Evolutionary conservation across 345 rosid species (phyloP), one percentile per base, ranked within the genome.

Genomic region (Salix exigua): DNA sequence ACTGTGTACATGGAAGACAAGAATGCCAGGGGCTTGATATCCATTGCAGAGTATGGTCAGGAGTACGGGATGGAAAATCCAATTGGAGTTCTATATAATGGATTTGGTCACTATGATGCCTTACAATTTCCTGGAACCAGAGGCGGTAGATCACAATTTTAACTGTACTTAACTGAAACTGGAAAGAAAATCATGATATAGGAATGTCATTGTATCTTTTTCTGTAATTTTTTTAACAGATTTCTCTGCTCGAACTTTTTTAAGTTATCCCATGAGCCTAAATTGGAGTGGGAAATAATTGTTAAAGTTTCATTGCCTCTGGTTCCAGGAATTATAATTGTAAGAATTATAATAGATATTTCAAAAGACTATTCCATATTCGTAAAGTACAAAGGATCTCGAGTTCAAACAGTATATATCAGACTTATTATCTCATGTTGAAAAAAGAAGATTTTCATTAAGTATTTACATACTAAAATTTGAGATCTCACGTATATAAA

Each of bases 71-170:
- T 82, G 72, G 94, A 91, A 48, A 88, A 92, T 75, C 97, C 99
- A 0, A 87, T 96, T 50, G 81, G 87, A 76, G 90, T 93, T 67
- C 80, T 96, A 6, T 96, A 96, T 79, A 89, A 96, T 80, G 99
- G 99, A 75, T 93, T 72, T 76, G 95, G 99, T 68, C 99, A 93
- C 79, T 96, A 96, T 42, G 99, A 96, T 46, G 89, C 99, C 0
- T 77, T 96, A 48, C 90, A 85, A 79, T 83, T 89, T 51, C 91
- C 83, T 4, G 88, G 82, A 75, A 75, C 61, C 18, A 80, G 73
- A 68, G 80, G 71, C 30, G 79, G 82, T 58, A 84, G 77, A 82
- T 85, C 89, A 31, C 88, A 73, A 86, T 87, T 84, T 25, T 89
- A 81, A 77, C 69, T 50, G 19, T 53, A 25, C 65, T 35, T 21